phyloP scores from a whole-genome alignment of 2,329 filamentous ascomycete genomes.

The Monosporascus ibericus region DNA sequence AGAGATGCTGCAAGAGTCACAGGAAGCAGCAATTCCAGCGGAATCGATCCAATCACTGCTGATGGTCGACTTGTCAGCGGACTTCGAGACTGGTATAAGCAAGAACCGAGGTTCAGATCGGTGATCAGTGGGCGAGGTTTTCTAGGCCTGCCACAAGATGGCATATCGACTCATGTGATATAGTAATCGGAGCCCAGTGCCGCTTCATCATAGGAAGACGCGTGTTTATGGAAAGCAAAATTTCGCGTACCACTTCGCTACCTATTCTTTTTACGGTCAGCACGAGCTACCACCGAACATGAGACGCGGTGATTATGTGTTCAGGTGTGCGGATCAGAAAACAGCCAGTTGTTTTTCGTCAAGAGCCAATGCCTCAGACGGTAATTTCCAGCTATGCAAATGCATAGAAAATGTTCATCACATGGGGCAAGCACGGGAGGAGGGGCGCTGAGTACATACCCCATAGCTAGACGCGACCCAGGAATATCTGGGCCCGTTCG shows the following conservation, averaged over 20 bases:
- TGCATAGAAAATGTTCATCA: constrained; percentile 67
- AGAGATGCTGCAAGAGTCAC: no score
- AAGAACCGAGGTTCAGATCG: constrained; percentile 5
- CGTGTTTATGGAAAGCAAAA: constrained; percentile 11
- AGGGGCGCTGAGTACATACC: not conserved
- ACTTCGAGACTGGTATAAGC: not conserved
- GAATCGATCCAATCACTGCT: not conserved
- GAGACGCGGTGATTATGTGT: constrained; percentile 17
- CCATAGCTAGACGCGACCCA: no score
- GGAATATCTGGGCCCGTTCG: no score
- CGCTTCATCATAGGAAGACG: constrained; percentile 66
- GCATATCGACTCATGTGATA: constrained; percentile 72
- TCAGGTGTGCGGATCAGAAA: constrained; percentile 53
- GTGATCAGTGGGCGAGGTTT: constrained; percentile 97
- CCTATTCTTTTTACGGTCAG: no score
- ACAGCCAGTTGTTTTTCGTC: constrained; percentile 82
- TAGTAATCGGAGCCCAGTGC: constrained; percentile 92
- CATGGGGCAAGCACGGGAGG: constrained; percentile 14
- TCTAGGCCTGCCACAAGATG: constrained; percentile 98
- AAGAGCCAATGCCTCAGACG: constrained; percentile 71
- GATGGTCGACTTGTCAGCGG: not conserved
- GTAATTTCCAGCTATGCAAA: constrained; percentile 90
- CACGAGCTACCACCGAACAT: no score
- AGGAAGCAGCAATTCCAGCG: no score
- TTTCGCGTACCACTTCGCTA: constrained; percentile 23